phyloP scores from a whole-genome alignment of 345 rosid species.

The Boechera stricta region DNA sequence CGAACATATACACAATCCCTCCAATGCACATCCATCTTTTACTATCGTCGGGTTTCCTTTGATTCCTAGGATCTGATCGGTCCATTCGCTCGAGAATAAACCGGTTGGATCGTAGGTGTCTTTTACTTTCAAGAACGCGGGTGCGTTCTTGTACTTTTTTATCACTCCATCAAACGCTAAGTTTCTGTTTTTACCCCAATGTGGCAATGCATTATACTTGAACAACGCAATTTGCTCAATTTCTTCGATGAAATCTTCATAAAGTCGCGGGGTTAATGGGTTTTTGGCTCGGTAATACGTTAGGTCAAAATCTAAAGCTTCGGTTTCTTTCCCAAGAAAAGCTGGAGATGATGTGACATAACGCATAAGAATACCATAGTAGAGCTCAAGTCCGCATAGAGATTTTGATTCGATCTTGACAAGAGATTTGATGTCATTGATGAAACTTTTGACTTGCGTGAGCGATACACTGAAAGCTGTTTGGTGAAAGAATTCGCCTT shows the following conservation, averaged over 20 bases:
- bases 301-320: slow-evolving; percentile 76
- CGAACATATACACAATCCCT: slow-evolving; percentile 75
- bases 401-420: slow-evolving; percentile 53
- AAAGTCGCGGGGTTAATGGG: slow-evolving; percentile 68
- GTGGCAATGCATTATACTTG: slow-evolving; percentile 76
- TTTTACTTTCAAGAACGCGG: slow-evolving; percentile 56
- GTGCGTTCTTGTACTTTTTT: slow-evolving; percentile 53
- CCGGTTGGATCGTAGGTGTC: slow-evolving; percentile 66
- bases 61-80: slow-evolving; percentile 64
- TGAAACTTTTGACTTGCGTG: slow-evolving; percentile 55
- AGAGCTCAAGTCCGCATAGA: slow-evolving; percentile 62
- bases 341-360: slow-evolving; percentile 76
- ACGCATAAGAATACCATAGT: slow-evolving; percentile 78
- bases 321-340: slow-evolving; percentile 73
- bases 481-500: slow-evolving; percentile 68
- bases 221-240: slow-evolving; percentile 81
- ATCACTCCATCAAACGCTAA: slow-evolving; percentile 60
- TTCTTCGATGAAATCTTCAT: slow-evolving; percentile 70
- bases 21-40: slow-evolving; percentile 72
- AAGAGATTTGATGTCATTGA: slow-evolving; percentile 67
- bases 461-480: slow-evolving; percentile 63
- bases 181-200: slow-evolving; percentile 89
- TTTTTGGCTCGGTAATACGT: slow-evolving; percentile 72
- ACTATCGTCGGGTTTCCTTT: slow-evolving; percentile 47
- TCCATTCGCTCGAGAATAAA: slow-evolving; percentile 83